Percentiles rank a stretch among this genome's conserved stretches.
phyloP scores from a whole-genome alignment of 2,329 filamentous ascomycete species.

The Epichloe hybrida region DNA sequence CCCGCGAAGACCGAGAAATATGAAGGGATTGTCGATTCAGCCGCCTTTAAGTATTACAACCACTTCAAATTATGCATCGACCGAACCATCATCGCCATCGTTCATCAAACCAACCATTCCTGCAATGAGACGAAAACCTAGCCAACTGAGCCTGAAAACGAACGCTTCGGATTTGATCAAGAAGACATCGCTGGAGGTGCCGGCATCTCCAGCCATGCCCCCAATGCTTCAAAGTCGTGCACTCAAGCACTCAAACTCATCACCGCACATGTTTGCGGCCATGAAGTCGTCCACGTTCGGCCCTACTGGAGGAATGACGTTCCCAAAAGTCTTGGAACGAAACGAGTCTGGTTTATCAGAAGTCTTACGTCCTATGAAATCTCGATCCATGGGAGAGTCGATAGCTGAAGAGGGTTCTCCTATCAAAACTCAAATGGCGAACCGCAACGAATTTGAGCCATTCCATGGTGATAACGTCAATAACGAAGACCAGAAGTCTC shows the following conservation, averaged over 20 bases:
- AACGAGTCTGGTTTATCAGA: constrained; percentile 48
- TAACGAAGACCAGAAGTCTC: constrained; percentile 67
- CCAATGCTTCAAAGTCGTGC: constrained; percentile 49
- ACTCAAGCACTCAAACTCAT: constrained; percentile 54
- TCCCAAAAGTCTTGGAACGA: constrained; percentile 45
- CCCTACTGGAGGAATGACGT: constrained; percentile 48
- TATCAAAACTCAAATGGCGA: constrained; percentile 49
- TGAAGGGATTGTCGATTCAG: constrained; percentile 74
- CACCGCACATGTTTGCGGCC: constrained; percentile 50
- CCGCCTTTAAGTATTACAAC: constrained; percentile 36
- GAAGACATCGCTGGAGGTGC: constrained; percentile 36
- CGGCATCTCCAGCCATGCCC: constrained; percentile 40
- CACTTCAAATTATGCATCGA: constrained; percentile 36
- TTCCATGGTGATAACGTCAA: constrained; percentile 54
- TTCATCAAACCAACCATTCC: constrained; percentile 73
- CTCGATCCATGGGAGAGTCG: constrained; percentile 25
- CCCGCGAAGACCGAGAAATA: constrained; percentile 62
- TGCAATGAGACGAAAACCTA: constrained; percentile 59
- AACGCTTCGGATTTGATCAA: constrained; percentile 42
- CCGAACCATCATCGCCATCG: constrained; percentile 57
- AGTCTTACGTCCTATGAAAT: constrained; percentile 39
- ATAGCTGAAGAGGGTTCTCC: constrained; percentile 44
- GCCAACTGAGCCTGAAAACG: constrained; percentile 66
- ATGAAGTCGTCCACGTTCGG: constrained; percentile 47
- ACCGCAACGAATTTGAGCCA: constrained; percentile 39